Percentiles rank a stretch among this genome's conserved stretches.
Conservation (phyloP, 2,329 filamentous ascomycete species). For the Aquanectria penicillioides region DNA sequence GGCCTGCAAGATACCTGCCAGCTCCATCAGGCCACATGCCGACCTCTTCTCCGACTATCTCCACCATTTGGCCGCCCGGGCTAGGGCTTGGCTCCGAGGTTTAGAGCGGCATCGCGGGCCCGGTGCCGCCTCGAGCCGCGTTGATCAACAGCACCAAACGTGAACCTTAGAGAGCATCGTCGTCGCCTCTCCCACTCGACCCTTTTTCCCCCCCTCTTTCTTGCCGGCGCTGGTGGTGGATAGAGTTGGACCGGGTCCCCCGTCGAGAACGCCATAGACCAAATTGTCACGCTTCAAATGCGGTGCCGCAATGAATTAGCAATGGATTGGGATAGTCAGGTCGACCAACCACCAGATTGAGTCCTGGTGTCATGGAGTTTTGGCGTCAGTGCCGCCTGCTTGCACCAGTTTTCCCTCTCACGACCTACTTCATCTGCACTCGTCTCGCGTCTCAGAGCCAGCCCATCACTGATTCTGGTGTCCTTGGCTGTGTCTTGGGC, state of each 20-base stretch:
- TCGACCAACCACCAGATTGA: constrained; percentile 16
- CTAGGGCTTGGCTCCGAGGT: constrained; percentile 7
- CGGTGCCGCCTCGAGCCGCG: constrained; percentile 19
- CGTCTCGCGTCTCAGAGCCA: no score
- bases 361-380: neutral
- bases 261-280: constrained; percentile 1
- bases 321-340: no score
- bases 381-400: no score
- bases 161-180: no score
- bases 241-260: neutral
- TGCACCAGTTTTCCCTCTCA: no score
- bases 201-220: neutral
- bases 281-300: neutral
- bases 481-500: no score
- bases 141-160: constrained; percentile 3
- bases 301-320: no score
- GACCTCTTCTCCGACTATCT: constrained; percentile 22
- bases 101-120: constrained; percentile 9
- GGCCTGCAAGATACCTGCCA: neutral
- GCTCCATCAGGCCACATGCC: constrained; percentile 8
- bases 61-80: neutral
- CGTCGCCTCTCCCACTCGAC: neutral
- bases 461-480: no score
- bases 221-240: neutral
- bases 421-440: neutral